Evolutionary conservation across 371 early-diverging fungal genomes (phyloP), one percentile per base, ranked within the genome.

Genomic region (Choanephora cucurbitarum): DNA sequence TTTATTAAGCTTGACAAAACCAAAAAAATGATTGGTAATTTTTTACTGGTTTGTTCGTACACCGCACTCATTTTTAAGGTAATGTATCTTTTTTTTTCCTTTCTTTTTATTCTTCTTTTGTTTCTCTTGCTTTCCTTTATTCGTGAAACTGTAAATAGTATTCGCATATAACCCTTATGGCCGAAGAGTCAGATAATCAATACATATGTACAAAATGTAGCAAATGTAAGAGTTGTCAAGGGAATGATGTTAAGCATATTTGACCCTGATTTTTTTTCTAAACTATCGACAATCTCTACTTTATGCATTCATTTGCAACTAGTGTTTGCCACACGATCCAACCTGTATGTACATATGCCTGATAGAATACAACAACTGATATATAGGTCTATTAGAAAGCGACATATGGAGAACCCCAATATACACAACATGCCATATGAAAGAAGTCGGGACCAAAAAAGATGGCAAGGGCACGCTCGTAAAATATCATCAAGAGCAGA

Each of bases 391-490:
- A 18, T 50, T 56, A 73, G 73, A 44, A 73, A 73, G 60, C 57
- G 74, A 15, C 70, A 70, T 46, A 60, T 70, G 66, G 70, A 70
- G 51, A 70, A 70, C 23, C 70, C 70, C 21, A 70, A 70, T 54
- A 70, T 70, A 13, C 69, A 66, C 53, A 81, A 77, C 54, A 79
- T 79, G 41, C 81, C 81, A n/a, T 81, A 81, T 54, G 72, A 70
- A 24, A 67, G 81, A 49, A 68, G 74, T 34, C 73, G 81, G 48
- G 81, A 81, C 57, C 81, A 81, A 52, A 81, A 79, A 52, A 57
- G 81, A 47, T 81, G 81, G 81, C 75, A 77, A 44, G 79, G 77
- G 0, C 81, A 81, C 55, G 65, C 79, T 32, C 79, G 79, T 55
- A 81, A 81, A 48, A 67, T 75, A n/a, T 74, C 73, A 22, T 73